Percentiles rank a stretch among this genome's conserved stretches.
Conservation (phyloP, 164 flowering plant species). For the Tinospora cordifolia region DNA sequence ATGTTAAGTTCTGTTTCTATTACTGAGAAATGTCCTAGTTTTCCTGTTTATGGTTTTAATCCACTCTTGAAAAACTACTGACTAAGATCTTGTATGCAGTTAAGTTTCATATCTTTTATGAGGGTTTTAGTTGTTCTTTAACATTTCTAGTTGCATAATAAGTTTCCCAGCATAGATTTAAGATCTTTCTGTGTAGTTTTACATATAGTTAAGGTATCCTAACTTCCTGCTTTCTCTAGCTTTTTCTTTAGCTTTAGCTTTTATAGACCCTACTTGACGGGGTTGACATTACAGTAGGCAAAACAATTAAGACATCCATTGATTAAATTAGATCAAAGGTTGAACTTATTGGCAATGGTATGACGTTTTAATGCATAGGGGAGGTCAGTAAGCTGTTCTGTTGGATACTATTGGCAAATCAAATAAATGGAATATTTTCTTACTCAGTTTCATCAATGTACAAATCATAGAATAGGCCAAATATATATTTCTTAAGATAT, state of each 20-base stretch:
- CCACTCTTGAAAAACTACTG: neutral
- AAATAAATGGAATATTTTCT: neutral
- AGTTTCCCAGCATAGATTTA: neutral
- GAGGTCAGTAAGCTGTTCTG: neutral
- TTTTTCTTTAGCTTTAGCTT: neutral
- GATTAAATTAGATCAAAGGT: no score
- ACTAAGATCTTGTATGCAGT: neutral
- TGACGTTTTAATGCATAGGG: neutral
- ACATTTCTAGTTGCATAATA: neutral
- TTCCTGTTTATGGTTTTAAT: neutral
- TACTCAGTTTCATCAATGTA: neutral
- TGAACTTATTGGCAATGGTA: no score
- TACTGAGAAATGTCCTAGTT: neutral
- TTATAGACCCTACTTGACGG: neutral
- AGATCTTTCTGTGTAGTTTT: neutral
- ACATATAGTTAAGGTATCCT: neutral
- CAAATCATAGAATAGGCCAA: neutral
- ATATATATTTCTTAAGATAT: neutral
- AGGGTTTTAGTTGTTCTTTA: neutral
- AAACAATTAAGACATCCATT: no score
- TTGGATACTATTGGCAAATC: neutral
- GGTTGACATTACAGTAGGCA: neutral
- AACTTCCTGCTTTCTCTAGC: neutral
- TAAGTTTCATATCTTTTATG: neutral
- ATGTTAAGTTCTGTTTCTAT: neutral